phyloP scores from a whole-genome alignment of 176 grass and related monocot species.

The Bothriochloa decipiens region DNA sequence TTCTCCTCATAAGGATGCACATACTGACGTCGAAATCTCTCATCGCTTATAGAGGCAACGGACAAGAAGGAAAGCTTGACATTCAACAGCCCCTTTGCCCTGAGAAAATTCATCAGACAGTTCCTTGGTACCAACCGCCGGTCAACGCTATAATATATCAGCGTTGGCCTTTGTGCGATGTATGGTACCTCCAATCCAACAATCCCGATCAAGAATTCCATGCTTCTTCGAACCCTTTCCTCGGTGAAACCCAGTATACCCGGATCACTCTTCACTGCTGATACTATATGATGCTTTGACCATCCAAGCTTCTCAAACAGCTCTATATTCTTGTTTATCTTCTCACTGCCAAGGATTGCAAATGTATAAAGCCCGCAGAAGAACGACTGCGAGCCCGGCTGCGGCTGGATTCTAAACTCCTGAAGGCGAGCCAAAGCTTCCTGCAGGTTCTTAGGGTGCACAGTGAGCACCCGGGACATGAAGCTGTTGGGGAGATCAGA shows the following conservation, averaged over 20 bases:
- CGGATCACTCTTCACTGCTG: not conserved
- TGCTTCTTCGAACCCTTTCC: not conserved
- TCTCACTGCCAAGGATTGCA: not conserved
- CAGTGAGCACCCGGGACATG: conserved; percentile 1
- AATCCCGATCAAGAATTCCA: conserved; percentile 31
- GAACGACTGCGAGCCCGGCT: conserved; percentile 14
- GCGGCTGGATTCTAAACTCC: conserved; percentile 24
- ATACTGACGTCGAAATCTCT: not conserved
- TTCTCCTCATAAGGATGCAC: not conserved
- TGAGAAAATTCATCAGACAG: conserved; percentile 8
- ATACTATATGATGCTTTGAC: not conserved
- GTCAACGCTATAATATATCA: not conserved
- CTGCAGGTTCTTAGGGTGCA: not conserved
- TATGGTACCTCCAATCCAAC: conserved; percentile 27
- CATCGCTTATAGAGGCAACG: not conserved
- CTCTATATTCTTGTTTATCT: not conserved
- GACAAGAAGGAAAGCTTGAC: not conserved
- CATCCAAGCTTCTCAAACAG: not conserved
- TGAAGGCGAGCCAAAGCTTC: not conserved
- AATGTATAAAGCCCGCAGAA: not conserved
- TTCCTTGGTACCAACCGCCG: not conserved
- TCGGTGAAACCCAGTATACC: not conserved
- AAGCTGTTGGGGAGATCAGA: not conserved
- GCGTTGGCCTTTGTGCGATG: not conserved
- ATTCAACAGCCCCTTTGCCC: no score